These are phyloP conservation scores for Citrullus colocynthis DNA, from an alignment of 306 rosid species.

Conservation along the genomic window DNA sequence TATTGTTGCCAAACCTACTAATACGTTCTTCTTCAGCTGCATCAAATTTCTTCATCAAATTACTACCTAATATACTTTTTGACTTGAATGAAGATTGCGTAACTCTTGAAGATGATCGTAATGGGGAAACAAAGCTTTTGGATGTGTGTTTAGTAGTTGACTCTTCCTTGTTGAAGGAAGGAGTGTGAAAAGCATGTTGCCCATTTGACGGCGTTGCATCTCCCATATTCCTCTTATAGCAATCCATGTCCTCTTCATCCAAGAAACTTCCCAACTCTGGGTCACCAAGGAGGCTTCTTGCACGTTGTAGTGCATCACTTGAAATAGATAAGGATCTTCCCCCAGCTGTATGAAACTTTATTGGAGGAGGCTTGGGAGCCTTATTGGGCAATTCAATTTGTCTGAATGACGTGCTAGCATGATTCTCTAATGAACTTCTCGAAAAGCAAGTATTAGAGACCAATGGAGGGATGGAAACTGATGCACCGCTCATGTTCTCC, in stretches of 20 bases:
- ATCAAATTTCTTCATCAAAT: slow-evolving; percentile 55
- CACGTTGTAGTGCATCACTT: slow-evolving; percentile 61
- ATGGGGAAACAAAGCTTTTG: slow-evolving; percentile 37
- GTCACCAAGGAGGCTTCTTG: slow-evolving; percentile 78
- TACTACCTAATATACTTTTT: slow-evolving; percentile 30
- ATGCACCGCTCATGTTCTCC: slow-evolving; percentile 7
- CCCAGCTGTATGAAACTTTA: slow-evolving; percentile 75
- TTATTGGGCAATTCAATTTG: slow-evolving; percentile 15
- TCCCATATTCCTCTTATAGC: slow-evolving; percentile 12
- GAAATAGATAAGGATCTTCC: slow-evolving; percentile 82
- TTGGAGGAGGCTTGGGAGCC: slow-evolving; percentile 27
- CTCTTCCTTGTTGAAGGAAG: slow-evolving; percentile 14
- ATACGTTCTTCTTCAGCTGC: slow-evolving; percentile 37
- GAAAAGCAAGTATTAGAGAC: slow-evolving; percentile 9
- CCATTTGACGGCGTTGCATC: slow-evolving; percentile 4
- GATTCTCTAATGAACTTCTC: slow-evolving; percentile 17
- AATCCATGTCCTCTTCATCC: slow-evolving; percentile 27
- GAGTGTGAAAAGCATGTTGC: slow-evolving; percentile 22
- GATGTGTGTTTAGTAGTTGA: slow-evolving; percentile 12
- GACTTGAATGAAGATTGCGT: slow-evolving; percentile 24
- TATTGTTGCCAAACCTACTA: slow-evolving; percentile 16
- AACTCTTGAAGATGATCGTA: slow-evolving; percentile 22
- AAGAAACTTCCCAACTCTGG: slow-evolving; percentile 63
- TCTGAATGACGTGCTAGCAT: slow-evolving; percentile 9
- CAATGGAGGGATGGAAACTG: slow-evolving; percentile 15